Conservation (phyloP, 495 filamentous ascomycete species). For the Penicillium chermesinum region DNA sequence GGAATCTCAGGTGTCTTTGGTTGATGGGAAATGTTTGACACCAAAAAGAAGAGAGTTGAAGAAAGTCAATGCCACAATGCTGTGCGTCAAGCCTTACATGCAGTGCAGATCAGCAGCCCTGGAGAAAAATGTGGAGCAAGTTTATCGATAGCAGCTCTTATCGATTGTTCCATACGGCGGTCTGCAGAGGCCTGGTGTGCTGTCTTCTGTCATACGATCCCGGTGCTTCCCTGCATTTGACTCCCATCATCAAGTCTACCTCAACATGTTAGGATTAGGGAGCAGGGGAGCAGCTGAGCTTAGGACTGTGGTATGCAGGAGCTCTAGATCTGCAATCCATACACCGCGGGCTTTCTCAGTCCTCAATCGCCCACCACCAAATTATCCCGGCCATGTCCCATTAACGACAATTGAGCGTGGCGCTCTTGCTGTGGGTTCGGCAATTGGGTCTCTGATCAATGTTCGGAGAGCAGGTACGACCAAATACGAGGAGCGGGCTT, state of each 20-base stretch:
- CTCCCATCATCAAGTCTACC: neutral
- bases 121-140: neutral
- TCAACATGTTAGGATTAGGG: conserved; percentile 31
- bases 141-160: conserved; percentile 27
- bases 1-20: no score
- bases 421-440: conserved; percentile 76
- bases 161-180: conserved; percentile 21
- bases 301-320: conserved; percentile 12
- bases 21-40: no score
- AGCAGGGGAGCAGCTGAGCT: conserved; percentile 21
- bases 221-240: neutral
- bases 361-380: conserved; percentile 66
- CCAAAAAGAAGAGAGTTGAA: neutral
- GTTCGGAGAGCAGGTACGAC: conserved; percentile 66
- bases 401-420: conserved; percentile 71
- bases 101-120: conserved; percentile 1
- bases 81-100: neutral
- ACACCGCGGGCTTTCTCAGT: conserved; percentile 57
- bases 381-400: conserved; percentile 88
- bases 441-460: conserved; percentile 70
- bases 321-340: conserved; percentile 5
- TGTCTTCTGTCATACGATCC: conserved; percentile 28
- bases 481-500: no score
- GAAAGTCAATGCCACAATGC: neutral
- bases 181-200: conserved; percentile 14